Base-by-base conservation (phyloP, 2,329 filamentous ascomycete genomes). In the Sclerotinia borealis region DNA sequence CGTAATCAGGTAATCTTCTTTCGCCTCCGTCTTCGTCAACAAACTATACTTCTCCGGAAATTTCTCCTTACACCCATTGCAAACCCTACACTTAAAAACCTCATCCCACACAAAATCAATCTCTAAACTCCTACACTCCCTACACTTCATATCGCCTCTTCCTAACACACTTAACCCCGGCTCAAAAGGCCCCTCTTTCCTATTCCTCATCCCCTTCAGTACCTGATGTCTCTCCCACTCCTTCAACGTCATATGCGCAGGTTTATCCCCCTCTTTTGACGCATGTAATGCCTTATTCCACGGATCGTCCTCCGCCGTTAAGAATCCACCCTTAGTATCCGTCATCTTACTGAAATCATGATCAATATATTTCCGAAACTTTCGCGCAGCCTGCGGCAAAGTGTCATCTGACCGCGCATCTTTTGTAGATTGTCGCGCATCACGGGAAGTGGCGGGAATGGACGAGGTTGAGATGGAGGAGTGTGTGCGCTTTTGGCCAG, bases 261-360 rank as follows among this genome's bases (percentile, higher is more conserved):
- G 95, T 72, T 90, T 92, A 68, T 86, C 81, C 60, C 87, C 84
- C 10, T 83, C 77, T 59, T 64, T 77, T 10, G 75, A 78, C 8
- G 79, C 81, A 70, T 87, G 85, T 71, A 93, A 80, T 10, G 88
- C 91, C 69, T 88, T 88, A 74, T 96, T 96, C 74, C 89, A 86
- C 1, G 95, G 95, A 76, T 99, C 95, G 73, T 99, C 95, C 66
- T 93, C 90, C 1, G 85, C 83, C n/a, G 89, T 90, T 68, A 99
- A 77, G 76, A 99, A 99, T 0, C 95, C 95, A 66, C 95, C 95
- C 74, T 97, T 97, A 0, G 93, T 98, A 75, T 99, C 95, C 8
- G 89, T 96, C 92, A 99, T 98, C 77, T 93, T 90, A 74, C 90
- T 93, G 77, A 99, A 95, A 76, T 99, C 95, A 78, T 97, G 98